phyloP scores from a whole-genome alignment of 202 grass and related monocot species.

The Hordeum pubiflorum region DNA sequence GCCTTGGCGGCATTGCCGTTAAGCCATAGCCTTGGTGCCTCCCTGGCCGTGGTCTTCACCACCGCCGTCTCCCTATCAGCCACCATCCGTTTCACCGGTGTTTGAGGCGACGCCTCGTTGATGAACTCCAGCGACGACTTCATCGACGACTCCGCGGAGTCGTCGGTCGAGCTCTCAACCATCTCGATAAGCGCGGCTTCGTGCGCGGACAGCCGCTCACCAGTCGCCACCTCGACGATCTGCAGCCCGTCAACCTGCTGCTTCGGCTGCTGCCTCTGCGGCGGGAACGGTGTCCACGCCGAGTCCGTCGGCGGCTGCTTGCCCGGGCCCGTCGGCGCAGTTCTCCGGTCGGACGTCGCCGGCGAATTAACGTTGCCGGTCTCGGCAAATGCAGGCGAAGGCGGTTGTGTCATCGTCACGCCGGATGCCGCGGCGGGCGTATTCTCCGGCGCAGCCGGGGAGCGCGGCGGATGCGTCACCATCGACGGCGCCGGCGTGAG shows the following conservation, averaged over 20 bases:
- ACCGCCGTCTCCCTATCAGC: not conserved
- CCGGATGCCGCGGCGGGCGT: not conserved
- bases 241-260: conserved; percentile 23
- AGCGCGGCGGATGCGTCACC: conserved; percentile 35
- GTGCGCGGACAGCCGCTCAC: conserved; percentile 33
- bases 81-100: not conserved
- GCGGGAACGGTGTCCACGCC: not conserved
- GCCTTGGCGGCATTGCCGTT: conserved; percentile 40
- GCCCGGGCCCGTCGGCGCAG: not conserved
- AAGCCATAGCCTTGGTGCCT: conserved; percentile 22
- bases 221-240: conserved; percentile 36
- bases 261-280: conserved; percentile 9
- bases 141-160: conserved; percentile 25
- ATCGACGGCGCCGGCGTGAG: conserved; percentile 39
- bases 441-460: conserved; percentile 11
- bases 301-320: conserved; percentile 13
- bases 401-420: conserved; percentile 26
- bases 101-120: not conserved
- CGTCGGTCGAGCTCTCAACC: conserved; percentile 24
- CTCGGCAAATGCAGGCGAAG: conserved; percentile 33
- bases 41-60: conserved; percentile 12
- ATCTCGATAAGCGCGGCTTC: conserved; percentile 44
- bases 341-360: conserved; percentile 8
- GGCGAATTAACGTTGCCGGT: conserved; percentile 23
- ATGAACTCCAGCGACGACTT: conserved; percentile 34